A percentile compares a stretch with the other conserved stretches of the same genome.
Evolutionary conservation across 805 yeast genomes (phyloP).

Genomic region (Cyberlindnera maclurae): DNA sequence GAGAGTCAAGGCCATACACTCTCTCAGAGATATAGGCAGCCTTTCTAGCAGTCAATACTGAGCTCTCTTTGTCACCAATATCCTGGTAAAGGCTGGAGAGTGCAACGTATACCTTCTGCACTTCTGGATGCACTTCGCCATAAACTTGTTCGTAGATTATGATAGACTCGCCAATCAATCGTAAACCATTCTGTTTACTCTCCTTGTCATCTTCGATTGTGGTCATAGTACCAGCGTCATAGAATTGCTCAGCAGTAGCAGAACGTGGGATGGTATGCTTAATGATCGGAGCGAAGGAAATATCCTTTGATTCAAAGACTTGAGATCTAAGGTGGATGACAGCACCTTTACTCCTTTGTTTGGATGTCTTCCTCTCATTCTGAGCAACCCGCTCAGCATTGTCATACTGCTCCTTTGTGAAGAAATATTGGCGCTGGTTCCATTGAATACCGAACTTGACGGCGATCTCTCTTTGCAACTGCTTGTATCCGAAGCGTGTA

Average conservation of each 20-base stretch:
- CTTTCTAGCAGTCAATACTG: slow-evolving; percentile 58
- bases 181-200: slow-evolving; percentile 51
- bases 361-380: slow-evolving; percentile 30
- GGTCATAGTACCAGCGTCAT: slow-evolving; percentile 47
- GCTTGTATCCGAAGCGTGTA: slow-evolving; percentile 30
- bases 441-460: slow-evolving; percentile 83
- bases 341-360: slow-evolving; percentile 15
- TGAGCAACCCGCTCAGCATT: slow-evolving; percentile 1
- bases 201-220: slow-evolving; percentile 14
- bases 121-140: slow-evolving; percentile 73
- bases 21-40: slow-evolving; percentile 75
- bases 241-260: slow-evolving; percentile 65
- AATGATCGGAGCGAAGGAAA: slow-evolving; percentile 68
- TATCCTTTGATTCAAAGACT: slow-evolving; percentile 53
- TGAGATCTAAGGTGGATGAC: slow-evolving; percentile 20
- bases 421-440: slow-evolving; percentile 36
- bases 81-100: slow-evolving; percentile 65
- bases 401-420: slow-evolving; percentile 28
- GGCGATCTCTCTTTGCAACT: slow-evolving; percentile 63
- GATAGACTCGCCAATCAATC: slow-evolving; percentile 61
- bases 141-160: slow-evolving; percentile 75
- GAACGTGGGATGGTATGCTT: slow-evolving; percentile 66
- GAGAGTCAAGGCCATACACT: slow-evolving; percentile 71
- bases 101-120: slow-evolving; percentile 60
- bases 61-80: slow-evolving; percentile 46